phyloP scores from a whole-genome alignment of 441 rosid species.

The Adansonia grandidieri region DNA sequence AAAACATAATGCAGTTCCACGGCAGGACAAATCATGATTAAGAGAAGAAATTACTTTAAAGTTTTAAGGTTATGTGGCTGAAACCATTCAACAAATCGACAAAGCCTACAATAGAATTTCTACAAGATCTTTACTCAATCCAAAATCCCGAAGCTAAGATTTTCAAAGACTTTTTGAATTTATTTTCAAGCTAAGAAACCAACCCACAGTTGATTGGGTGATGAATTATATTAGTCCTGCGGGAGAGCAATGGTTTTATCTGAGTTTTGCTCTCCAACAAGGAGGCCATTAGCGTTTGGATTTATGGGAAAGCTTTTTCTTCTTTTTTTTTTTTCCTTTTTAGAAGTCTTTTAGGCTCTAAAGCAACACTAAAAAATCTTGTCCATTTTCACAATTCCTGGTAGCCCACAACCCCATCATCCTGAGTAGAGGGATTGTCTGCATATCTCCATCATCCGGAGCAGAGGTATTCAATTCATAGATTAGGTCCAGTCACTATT shows the following conservation, averaged over 20 bases:
- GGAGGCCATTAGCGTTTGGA: conserved; percentile 36
- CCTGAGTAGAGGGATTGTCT: too few species aligned
- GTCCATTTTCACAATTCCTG: conserved; percentile 19
- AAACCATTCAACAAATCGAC: neutral
- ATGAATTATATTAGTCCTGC: conserved; percentile 7
- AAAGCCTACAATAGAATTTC: too few species aligned
- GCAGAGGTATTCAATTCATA: too few species aligned
- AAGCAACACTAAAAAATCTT: conserved; percentile 26
- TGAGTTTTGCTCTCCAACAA: conserved; percentile 47
- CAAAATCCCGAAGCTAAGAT: too few species aligned
- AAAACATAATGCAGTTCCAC: conserved; percentile 13
- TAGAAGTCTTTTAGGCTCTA: conserved; percentile 16
- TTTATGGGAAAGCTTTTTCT: conserved; percentile 28
- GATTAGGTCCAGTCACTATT: too few species aligned
- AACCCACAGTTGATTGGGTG: neutral
- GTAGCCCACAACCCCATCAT: neutral
- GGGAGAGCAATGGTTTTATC: neutral
- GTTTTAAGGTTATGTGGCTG: conserved; percentile 10
- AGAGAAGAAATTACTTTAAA: neutral
- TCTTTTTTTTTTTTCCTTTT: too few species aligned
- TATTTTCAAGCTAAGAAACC: too few species aligned
- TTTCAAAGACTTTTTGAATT: too few species aligned
- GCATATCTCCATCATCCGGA: too few species aligned
- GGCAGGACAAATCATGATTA: conserved; percentile 12
- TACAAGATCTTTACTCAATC: too few species aligned